Percentiles rank a stretch among this genome's conserved stretches.
phyloP scores from a whole-genome alignment of 2,329 filamentous ascomycete species.

The Ophiobolus disseminans region DNA sequence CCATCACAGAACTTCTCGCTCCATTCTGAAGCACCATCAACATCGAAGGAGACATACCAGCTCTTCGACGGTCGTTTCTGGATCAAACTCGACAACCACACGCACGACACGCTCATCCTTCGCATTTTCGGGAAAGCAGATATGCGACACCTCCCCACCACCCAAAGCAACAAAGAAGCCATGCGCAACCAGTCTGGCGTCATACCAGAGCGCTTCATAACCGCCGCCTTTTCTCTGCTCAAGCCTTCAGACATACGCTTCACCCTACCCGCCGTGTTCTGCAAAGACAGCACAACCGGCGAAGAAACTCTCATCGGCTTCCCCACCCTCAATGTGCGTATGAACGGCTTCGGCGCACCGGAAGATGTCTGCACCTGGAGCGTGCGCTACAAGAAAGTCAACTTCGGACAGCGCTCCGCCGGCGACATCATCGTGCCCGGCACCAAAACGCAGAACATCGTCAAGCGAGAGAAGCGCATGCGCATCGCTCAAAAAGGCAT shows the following conservation, averaged over 20 bases:
- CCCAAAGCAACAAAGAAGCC: neutral
- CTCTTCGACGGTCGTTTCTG: slow-evolving; percentile 66
- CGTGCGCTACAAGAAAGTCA: slow-evolving; percentile 37
- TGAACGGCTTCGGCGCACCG: slow-evolving; percentile 15
- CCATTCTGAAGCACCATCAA: neutral
- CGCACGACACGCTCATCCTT: slow-evolving; percentile 43
- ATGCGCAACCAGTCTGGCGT: neutral
- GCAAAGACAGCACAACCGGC: slow-evolving; percentile 16
- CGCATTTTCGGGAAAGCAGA: slow-evolving; percentile 41
- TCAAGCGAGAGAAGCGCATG: slow-evolving; percentile 8
- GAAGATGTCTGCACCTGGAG: slow-evolving; percentile 20
- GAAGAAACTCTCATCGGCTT: slow-evolving; percentile 29
- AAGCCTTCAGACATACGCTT: slow-evolving; percentile 29
- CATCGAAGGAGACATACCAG: slow-evolving; percentile 35
- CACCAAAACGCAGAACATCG: slow-evolving; percentile 6
- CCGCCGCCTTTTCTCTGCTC: slow-evolving; percentile 22
- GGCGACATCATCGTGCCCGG: slow-evolving; percentile 18
- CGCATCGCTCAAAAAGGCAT: neutral
- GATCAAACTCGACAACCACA: slow-evolving; percentile 55
- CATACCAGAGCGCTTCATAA: slow-evolving; percentile 15
- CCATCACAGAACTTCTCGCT: slow-evolving; percentile 15
- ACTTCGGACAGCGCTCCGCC: slow-evolving; percentile 10
- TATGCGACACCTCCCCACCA: slow-evolving; percentile 8
- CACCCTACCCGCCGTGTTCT: slow-evolving; percentile 34
- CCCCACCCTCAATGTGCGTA: slow-evolving; percentile 30